phyloP scores from a whole-genome alignment of 2,329 filamentous ascomycete genomes.

The Talaromyces sp. region DNA sequence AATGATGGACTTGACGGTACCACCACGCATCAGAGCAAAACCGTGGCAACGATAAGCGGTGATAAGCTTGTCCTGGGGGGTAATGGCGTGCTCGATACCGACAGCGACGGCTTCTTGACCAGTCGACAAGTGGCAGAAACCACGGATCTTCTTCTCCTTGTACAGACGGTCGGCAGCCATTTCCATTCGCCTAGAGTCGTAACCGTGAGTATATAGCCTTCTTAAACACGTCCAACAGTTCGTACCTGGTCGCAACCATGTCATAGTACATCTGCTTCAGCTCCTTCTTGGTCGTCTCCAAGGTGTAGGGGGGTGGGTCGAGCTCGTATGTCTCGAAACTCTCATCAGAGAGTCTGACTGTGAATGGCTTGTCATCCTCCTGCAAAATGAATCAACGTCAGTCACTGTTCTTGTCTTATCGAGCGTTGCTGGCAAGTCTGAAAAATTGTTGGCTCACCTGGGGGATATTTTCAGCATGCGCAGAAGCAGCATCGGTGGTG shows the following conservation, averaged over 20 bases:
- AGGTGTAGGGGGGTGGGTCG: constrained; percentile 87
- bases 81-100: constrained; percentile 94
- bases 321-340: constrained; percentile 99
- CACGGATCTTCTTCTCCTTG: constrained; percentile 99
- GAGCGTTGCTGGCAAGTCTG: background rate
- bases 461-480: constrained; percentile 77
- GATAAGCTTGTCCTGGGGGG: constrained; percentile 86
- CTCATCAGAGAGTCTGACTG: constrained; percentile 90
- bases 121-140: constrained; percentile 98
- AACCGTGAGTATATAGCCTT: background rate
- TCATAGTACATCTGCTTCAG: constrained; percentile 98
- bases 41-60: constrained; percentile 99
- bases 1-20: constrained; percentile 83
- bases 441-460: constrained; percentile 38
- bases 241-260: constrained; percentile 91
- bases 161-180: constrained; percentile 98
- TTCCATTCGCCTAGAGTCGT: constrained; percentile 80
- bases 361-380: constrained; percentile 92
- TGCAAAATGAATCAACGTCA: constrained; percentile 31
- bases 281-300: constrained; percentile 94
- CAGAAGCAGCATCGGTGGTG: constrained; percentile 90
- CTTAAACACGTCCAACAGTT: constrained; percentile 1
- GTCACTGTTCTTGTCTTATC: background rate
- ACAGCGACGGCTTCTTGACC: constrained; percentile 96
- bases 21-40: constrained; percentile 94